A percentile compares a stretch with the other conserved stretches of the same genome.
phyloP scores from a whole-genome alignment of 2,329 filamentous ascomycete species.

The Alternaria gaisen region DNA sequence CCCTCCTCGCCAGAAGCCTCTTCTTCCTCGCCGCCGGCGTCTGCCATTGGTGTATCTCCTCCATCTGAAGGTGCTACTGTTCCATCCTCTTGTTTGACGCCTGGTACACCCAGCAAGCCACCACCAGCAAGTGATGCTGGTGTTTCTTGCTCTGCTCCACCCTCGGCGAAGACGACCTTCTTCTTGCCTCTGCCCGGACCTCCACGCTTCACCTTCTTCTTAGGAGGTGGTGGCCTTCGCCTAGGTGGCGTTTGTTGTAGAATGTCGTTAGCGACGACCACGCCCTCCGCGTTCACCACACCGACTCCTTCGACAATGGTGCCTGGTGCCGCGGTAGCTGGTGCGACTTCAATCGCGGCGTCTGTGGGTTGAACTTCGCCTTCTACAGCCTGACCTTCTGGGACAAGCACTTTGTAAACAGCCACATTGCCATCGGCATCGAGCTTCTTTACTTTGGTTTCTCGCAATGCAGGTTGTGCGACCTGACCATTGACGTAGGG shows the following conservation, averaged over 20 bases:
- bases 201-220: constrained; percentile 79
- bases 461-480: constrained; percentile 64
- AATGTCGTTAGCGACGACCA: constrained; percentile 62
- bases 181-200: constrained; percentile 83
- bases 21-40: constrained; percentile 53
- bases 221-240: constrained; percentile 77
- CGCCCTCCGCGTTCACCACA: constrained; percentile 68
- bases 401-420: constrained; percentile 82
- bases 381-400: constrained; percentile 80
- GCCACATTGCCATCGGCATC: constrained; percentile 82
- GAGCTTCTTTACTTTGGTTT: constrained; percentile 79
- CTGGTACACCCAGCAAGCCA: constrained; percentile 37
- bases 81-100: constrained; percentile 53
- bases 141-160: constrained; percentile 50
- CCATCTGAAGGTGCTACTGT: constrained; percentile 48
- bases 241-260: constrained; percentile 61
- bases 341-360: constrained; percentile 56
- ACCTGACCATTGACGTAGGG: constrained; percentile 39
- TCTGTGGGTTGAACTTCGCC: constrained; percentile 76
- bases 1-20: constrained; percentile 60
- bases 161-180: constrained; percentile 68
- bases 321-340: constrained; percentile 62
- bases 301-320: constrained; percentile 68
- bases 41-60: constrained; percentile 53
- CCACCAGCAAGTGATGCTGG: constrained; percentile 34